Percentiles rank a stretch among this genome's conserved stretches.
Evolutionary conservation across 2,329 filamentous ascomycete genomes (phyloP).

Genomic region (Graphilbum sp.): DNA sequence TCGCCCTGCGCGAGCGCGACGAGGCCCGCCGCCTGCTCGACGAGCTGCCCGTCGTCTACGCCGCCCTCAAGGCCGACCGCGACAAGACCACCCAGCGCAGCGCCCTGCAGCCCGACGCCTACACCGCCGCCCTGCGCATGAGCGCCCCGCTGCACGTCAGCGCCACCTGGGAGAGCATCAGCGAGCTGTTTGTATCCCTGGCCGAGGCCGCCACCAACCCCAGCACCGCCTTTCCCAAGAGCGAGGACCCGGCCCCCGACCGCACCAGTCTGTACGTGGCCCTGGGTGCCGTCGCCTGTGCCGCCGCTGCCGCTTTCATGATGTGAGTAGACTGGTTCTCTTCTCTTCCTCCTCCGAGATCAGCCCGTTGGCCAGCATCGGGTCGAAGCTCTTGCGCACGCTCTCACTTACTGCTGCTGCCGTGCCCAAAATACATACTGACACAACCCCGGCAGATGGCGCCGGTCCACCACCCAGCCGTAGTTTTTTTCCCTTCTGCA

Average conservation of each 20-base stretch:
- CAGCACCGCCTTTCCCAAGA: conserved; percentile 74
- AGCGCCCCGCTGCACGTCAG: conserved; percentile 85
- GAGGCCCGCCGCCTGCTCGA: conserved; percentile 35
- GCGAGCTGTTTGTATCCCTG: conserved; percentile 80
- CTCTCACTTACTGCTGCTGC: too few species aligned
- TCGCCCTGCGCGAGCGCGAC: conserved; percentile 52
- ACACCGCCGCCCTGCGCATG: conserved; percentile 75
- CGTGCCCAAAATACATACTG: too few species aligned
- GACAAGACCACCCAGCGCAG: conserved; percentile 95
- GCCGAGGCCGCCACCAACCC: conserved; percentile 88
- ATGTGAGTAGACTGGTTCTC: conserved; percentile 52
- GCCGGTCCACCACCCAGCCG: conserved; percentile 7
- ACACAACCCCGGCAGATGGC: too few species aligned
- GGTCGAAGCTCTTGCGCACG: too few species aligned
- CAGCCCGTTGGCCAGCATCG: too few species aligned
- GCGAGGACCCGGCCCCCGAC: conserved; percentile 71
- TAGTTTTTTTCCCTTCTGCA: too few species aligned
- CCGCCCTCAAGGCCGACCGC: conserved; percentile 83
- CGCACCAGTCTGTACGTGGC: conserved; percentile 76
- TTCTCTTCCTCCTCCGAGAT: too few species aligned
- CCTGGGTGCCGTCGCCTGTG: conserved; percentile 54
- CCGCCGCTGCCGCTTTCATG: conserved; percentile 45
- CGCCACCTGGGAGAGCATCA: conserved; percentile 85
- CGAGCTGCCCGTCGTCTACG: conserved; percentile 80
- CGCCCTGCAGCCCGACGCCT: conserved; percentile 81